A percentile compares a stretch with the other conserved stretches of the same genome.
Evolutionary conservation across 2,329 filamentous ascomycete species (phyloP).

Genomic region (Metarhizium anisopliae): DNA sequence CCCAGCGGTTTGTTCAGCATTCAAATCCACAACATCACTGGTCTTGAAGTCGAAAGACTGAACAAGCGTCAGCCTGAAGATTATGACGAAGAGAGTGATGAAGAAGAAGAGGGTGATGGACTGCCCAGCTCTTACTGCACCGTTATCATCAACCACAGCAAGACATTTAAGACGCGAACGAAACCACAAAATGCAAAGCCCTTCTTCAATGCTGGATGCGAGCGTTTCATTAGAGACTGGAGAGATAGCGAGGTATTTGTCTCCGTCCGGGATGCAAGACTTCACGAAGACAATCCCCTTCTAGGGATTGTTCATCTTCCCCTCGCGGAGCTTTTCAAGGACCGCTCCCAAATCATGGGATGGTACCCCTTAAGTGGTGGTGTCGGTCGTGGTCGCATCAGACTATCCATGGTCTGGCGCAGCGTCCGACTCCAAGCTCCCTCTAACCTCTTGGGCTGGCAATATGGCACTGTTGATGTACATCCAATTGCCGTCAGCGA

Average conservation of each 20-base stretch:
- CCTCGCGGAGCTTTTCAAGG: conserved; percentile 49
- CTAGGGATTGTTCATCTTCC: conserved; percentile 64
- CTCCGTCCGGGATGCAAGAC: conserved; percentile 55
- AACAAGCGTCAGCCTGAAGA: conserved; percentile 44
- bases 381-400: conserved; percentile 59
- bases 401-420: conserved; percentile 66
- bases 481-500: conserved; percentile 37
- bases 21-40: conserved; percentile 65
- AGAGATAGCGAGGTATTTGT: conserved; percentile 58
- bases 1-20: conserved; percentile 60
- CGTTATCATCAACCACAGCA: conserved; percentile 65
- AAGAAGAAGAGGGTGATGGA: conserved; percentile 54
- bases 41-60: conserved; percentile 51
- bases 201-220: conserved; percentile 70
- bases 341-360: conserved; percentile 55
- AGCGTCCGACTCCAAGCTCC: conserved; percentile 56
- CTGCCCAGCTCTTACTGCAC: conserved; percentile 64
- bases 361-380: conserved; percentile 62
- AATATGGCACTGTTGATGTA: conserved; percentile 61
- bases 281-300: conserved; percentile 61
- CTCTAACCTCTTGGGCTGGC: conserved; percentile 54
- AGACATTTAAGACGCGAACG: conserved; percentile 59
- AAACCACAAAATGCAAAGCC: conserved; percentile 73
- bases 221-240: conserved; percentile 64
- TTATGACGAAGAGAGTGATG: conserved; percentile 38